A percentile compares a stretch with the other conserved stretches of the same genome.
phyloP scores from a whole-genome alignment of 2,329 filamentous ascomycete genomes.

The Microcyclospora pomicola region DNA sequence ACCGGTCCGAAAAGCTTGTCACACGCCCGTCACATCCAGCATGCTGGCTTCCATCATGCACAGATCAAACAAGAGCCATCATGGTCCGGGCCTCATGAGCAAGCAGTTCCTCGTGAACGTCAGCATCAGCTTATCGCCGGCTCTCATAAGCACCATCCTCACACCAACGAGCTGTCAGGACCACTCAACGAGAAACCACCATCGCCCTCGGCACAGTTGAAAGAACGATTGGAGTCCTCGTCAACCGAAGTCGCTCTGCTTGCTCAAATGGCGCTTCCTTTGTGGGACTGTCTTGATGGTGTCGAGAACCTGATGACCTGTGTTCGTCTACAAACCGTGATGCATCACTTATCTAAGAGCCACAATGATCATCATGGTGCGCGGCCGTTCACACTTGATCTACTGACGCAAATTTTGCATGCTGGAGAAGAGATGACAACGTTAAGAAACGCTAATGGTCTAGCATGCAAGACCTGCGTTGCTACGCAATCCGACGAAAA shows the following conservation, averaged over 20 bases:
- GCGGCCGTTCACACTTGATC: slow-evolving; percentile 39
- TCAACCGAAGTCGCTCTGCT: slow-evolving; percentile 22
- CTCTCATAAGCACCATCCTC: too few relatives aligned
- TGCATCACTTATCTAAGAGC: slow-evolving; percentile 47
- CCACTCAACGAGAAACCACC: too few relatives aligned
- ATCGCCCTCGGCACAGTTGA: not conserved
- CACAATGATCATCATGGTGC: slow-evolving; percentile 46
- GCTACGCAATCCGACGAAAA: slow-evolving; percentile 6
- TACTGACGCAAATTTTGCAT: slow-evolving; percentile 36
- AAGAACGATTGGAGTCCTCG: slow-evolving; percentile 4
- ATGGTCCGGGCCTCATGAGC: not conserved
- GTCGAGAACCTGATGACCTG: slow-evolving; percentile 49
- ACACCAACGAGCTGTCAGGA: too few relatives aligned
- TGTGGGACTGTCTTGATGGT: slow-evolving; percentile 48
- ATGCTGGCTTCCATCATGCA: too few relatives aligned
- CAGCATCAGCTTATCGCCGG: too few relatives aligned
- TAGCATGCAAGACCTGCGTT: slow-evolving; percentile 27
- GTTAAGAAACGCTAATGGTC: slow-evolving; percentile 30
- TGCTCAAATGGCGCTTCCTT: slow-evolving; percentile 40
- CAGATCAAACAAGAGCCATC: not conserved
- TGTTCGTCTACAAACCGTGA: slow-evolving; percentile 47
- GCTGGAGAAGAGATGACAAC: slow-evolving; percentile 28
- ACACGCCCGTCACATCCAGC: too few relatives aligned
- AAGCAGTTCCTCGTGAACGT: too few relatives aligned
- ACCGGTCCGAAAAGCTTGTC: too few relatives aligned